phyloP scores from a whole-genome alignment of 208 protist genomes.

The Porcisia deanei region DNA sequence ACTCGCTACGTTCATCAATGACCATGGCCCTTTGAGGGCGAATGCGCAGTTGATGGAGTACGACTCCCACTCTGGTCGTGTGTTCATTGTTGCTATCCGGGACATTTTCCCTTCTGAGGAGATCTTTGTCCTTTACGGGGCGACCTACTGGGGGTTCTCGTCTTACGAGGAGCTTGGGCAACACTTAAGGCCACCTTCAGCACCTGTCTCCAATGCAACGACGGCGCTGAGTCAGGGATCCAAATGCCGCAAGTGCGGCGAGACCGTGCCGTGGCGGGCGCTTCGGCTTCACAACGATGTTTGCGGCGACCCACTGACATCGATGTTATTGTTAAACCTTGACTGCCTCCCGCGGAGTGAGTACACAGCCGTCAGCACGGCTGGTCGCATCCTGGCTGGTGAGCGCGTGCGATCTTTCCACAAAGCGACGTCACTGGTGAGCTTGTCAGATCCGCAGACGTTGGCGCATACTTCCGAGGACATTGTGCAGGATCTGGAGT shows the following conservation, averaged over 20 bases:
- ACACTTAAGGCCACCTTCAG: conserved; percentile 4
- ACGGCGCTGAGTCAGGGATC: conserved; percentile 22
- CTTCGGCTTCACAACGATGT: conserved; percentile 49
- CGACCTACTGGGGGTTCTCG: conserved; percentile 84
- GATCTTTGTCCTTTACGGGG: conserved; percentile 82
- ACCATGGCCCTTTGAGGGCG: conserved; percentile 61
- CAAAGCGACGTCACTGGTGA: conserved; percentile 66
- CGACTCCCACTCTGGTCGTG: conserved; percentile 62
- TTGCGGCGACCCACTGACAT: conserved; percentile 73
- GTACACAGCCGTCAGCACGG: conserved; percentile 58
- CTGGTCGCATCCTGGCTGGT: conserved; percentile 35
- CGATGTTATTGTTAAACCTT: conserved; percentile 43
- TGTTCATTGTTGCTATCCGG: conserved; percentile 79
- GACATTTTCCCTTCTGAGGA: conserved; percentile 80
- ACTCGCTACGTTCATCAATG: conserved; percentile 89
- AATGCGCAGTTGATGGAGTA: conserved; percentile 89
- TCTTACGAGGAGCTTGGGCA: conserved; percentile 68
- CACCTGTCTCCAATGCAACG: background rate
- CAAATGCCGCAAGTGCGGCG: conserved; percentile 65
- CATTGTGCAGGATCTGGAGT: conserved; percentile 71
- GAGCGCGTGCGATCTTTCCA: conserved; percentile 34
- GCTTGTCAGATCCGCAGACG: conserved; percentile 75
- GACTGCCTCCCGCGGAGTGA: conserved; percentile 74
- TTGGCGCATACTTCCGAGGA: conserved; percentile 82
- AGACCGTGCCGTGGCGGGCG: conserved; percentile 41